Percentiles rank a stretch among this genome's conserved stretches.
Evolutionary conservation across 768 basidiomycete species (phyloP).

Genomic region (Lactarius tabidus): DNA sequence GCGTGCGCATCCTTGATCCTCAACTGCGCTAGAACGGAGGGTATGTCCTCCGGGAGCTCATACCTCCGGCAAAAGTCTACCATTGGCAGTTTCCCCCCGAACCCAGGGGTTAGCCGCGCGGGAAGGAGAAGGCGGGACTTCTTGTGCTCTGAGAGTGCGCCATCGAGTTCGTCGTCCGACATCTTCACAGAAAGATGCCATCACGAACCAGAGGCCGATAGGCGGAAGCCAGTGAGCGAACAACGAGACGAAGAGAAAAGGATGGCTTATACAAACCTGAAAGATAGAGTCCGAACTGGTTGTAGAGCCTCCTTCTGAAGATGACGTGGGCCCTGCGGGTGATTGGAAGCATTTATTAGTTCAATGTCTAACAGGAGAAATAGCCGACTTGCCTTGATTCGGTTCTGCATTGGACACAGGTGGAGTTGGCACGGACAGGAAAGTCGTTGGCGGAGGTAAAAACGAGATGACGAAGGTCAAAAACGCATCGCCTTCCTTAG

Average conservation of each 20-base stretch:
- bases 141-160: slow-evolving; percentile 7
- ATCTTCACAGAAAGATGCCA: slow-evolving; percentile 7
- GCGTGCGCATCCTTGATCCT: slow-evolving; percentile 13
- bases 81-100: slow-evolving; percentile 5
- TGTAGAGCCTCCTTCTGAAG: slow-evolving; percentile 10
- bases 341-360: background rate
- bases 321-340: background rate
- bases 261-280: slow-evolving; percentile 7
- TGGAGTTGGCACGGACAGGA: background rate
- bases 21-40: slow-evolving; percentile 6
- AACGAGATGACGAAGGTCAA: slow-evolving; percentile 14
- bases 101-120: slow-evolving; percentile 13
- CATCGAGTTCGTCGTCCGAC: slow-evolving; percentile 17
- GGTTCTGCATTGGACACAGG: background rate
- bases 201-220: background rate
- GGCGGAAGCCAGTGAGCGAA: background rate
- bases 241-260: background rate
- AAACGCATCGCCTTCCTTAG: background rate
- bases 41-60: slow-evolving; percentile 12
- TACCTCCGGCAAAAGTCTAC: slow-evolving; percentile 16
- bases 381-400: background rate
- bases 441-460: background rate
- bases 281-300: slow-evolving; percentile 13
- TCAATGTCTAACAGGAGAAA: background rate
- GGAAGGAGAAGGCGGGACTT: slow-evolving; percentile 16